A percentile compares a stretch with the other conserved stretches of the same genome.
Evolutionary conservation across 345 rosid species (phyloP).

Genomic region (Murraya koenigii): DNA sequence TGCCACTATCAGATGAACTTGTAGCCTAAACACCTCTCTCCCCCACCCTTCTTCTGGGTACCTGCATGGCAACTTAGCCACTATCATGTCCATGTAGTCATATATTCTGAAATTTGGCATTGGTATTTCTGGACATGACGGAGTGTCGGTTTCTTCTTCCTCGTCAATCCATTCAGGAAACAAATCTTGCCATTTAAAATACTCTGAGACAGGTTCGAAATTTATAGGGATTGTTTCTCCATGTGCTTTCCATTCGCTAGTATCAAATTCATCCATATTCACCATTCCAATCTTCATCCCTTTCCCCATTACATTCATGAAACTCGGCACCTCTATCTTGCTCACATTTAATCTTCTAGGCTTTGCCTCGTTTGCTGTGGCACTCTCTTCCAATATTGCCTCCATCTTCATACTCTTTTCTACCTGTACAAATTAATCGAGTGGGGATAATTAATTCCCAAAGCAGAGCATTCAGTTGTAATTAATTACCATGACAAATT

Average conservation of each 20-base stretch:
- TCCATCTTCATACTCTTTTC: conserved; percentile 64
- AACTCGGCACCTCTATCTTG: conserved; percentile 59
- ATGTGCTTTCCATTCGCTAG: conserved; percentile 47
- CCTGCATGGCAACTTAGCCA: conserved; percentile 73
- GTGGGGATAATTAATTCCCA: background rate
- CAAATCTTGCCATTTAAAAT: conserved; percentile 67
- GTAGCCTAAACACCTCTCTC: conserved; percentile 80
- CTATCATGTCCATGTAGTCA: conserved; percentile 62
- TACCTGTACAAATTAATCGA: conserved; percentile 28
- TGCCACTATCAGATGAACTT: conserved; percentile 71
- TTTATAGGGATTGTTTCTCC: conserved; percentile 52
- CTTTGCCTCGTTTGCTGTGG: conserved; percentile 4
- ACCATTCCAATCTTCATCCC: conserved; percentile 75
- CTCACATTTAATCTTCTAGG: conserved; percentile 25
- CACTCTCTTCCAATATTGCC: conserved; percentile 42
- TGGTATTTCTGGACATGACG: conserved; percentile 79
- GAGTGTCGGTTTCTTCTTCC: conserved; percentile 73
- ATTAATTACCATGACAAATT: no score
- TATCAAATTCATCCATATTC: conserved; percentile 70
- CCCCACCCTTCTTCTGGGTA: conserved; percentile 81
- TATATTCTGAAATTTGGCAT: conserved; percentile 60
- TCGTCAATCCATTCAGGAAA: conserved; percentile 99
- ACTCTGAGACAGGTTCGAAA: conserved; percentile 57
- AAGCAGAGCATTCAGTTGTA: background rate
- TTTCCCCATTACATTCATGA: conserved; percentile 47